Conservation (phyloP, 2,329 filamentous ascomycete species). For the Trichoderma semiorbis region DNA sequence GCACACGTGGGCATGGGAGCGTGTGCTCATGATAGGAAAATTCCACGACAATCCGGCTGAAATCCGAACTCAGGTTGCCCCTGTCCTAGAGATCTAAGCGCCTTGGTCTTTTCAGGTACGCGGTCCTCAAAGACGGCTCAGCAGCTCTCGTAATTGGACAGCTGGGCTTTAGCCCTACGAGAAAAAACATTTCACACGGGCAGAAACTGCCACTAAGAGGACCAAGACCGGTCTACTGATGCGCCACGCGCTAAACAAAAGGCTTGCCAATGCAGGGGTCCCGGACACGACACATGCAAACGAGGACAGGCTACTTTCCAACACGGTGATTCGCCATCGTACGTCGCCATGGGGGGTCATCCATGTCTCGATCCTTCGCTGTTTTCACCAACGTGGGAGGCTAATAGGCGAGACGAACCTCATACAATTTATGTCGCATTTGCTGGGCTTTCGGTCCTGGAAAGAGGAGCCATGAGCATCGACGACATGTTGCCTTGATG, state of each 20-base stretch:
- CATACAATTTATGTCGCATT: constrained; percentile 2
- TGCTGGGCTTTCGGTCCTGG: background rate
- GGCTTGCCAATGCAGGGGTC: constrained; percentile 9
- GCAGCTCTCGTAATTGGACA: background rate
- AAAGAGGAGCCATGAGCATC: background rate
- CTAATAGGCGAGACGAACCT: constrained; percentile 7
- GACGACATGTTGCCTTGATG: background rate
- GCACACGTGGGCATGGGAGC: background rate
- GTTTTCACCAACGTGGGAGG: constrained; percentile 1
- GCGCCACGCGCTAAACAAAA: constrained; percentile 9
- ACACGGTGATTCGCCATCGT: background rate
- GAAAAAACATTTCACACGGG: background rate
- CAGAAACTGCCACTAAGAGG: background rate
- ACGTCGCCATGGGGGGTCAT: background rate
- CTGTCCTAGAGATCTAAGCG: constrained; percentile 13
- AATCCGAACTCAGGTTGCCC: constrained; percentile 2
- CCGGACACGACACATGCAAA: background rate
- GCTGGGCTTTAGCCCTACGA: background rate
- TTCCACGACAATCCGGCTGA: constrained; percentile 12
- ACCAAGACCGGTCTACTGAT: constrained; percentile 2
- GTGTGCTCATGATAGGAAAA: background rate
- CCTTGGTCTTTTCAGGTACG: constrained; percentile 2
- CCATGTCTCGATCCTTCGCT: constrained; percentile 8
- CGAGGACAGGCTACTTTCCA: background rate
- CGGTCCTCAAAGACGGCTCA: background rate